Evolutionary conservation across 2,329 filamentous ascomycete species (phyloP), one percentile per base, ranked within the genome.

Genomic region (Alternaria brassicicola): DNA sequence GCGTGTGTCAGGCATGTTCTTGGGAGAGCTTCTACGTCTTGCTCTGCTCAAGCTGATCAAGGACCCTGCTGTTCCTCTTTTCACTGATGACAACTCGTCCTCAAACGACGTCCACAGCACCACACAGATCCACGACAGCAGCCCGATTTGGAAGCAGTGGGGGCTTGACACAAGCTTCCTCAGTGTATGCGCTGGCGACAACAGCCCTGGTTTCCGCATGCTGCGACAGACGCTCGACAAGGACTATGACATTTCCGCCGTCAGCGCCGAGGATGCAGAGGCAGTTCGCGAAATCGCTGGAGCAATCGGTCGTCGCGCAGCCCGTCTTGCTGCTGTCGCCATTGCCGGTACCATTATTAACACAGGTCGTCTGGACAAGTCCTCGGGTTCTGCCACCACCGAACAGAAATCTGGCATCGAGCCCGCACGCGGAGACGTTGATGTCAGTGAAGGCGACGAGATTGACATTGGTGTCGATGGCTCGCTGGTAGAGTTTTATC

Each of bases 1-100:
- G 85, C 90, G 94, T 46, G 90, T 99, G 15, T 97, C 93, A 0
- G 95, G 95, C 76, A 98, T 99, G 94, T 99, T 98, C 81, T 79
- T 99, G 47, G 95, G 95, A 53, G 95, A 99, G 78, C 93, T 98
- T 63, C 84, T 97, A 54, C 90, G 95, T 53, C 84, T 92, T 42
- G 88, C 89, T 15, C 81, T 97, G 21, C 77, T 95, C 49, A 83
- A 87, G 57, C 85, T 97, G 75, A 81, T 93, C 71, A 85, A 89
- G 68, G 85, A 91, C 66, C 82, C 88, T 26, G 76, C 83, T 1
- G 80, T 89, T 6, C 83, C 88, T 3, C 84, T 97, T 33, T 96
- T 97, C 85, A 86, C 84, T 68, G 90, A 93, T 69, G 84, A 86
- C 55, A 88, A 91, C 78, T 89, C 90, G 23, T 88, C 85, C 71